Evolutionary conservation across 306 rosid species (phyloP), one percentile per base, ranked within the genome.

Genomic region (Acacia melanoxylon): DNA sequence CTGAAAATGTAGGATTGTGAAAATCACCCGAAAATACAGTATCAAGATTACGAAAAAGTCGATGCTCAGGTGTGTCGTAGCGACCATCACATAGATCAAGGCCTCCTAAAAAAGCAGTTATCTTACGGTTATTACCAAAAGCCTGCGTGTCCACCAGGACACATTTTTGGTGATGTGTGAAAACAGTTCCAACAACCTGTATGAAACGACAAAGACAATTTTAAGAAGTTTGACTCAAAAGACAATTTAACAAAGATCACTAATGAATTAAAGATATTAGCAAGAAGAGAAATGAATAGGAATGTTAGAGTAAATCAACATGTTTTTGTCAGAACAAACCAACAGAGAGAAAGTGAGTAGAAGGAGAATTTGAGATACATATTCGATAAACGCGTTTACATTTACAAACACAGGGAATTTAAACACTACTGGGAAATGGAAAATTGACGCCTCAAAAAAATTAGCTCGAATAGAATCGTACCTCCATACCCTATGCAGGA

Each of bases 31-130:
- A 4, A 80, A 89, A 93, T 65, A 87, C 88, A 78, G 94, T 90
- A 84, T 88, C 81, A 54, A 93, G 94, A 81, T 86, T 91, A 75
- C 62, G 96, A 83, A 92, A 95, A 24, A 95, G 88, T 31, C 97
- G 90, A 89, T 95, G 99, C 87, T 93, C 89, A 6, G 99, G 98
- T 4, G 99, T 95, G 86, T 93, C 99, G 75, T 93, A 95, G n/a
- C 99, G 97, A 82, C 98, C 99, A 82, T 93, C 97, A 86, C 99
- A 95, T 20, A 93, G 83, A 88, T 95, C 99, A 82, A 95, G 90
- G 78, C 99, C 99, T 85, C 99, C 99, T 69, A 92, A 37, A 90
- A 95, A 95, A 75, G 96, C 82, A 78, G 99, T 91, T 82, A 95
- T 86, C 91, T 86, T 95, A 31, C 99, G 86, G 73, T 92, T 73